Percentiles rank a stretch among this genome's conserved stretches.
phyloP scores from a whole-genome alignment of 1,284 basidiomycete species.

The Leccinum subfulvum region DNA sequence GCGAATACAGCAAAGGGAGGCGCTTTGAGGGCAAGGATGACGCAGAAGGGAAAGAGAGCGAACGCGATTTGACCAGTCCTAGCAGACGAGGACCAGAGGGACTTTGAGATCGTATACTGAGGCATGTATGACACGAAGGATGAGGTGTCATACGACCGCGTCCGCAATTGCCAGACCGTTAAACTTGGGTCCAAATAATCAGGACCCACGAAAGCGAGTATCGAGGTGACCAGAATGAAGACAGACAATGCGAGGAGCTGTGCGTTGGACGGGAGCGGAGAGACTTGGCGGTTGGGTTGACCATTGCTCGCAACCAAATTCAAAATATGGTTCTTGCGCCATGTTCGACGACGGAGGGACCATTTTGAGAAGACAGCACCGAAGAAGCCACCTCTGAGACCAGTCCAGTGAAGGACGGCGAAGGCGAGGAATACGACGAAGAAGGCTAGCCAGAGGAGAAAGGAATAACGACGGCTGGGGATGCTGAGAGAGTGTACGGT shows the following conservation, averaged over 20 bases:
- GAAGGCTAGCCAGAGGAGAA: slow-evolving; percentile 53
- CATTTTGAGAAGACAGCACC: slow-evolving; percentile 56
- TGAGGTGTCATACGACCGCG: slow-evolving; percentile 28
- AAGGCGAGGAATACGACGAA: slow-evolving; percentile 41
- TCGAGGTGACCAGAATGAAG: slow-evolving; percentile 43
- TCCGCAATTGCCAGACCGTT: slow-evolving; percentile 42
- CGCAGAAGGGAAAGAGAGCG: slow-evolving; percentile 72
- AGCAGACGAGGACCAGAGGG: slow-evolving; percentile 76
- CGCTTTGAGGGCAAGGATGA: slow-evolving; percentile 79
- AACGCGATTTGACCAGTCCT: slow-evolving; percentile 79
- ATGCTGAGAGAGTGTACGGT: slow-evolving; percentile 51
- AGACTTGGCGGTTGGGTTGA: slow-evolving; percentile 42
- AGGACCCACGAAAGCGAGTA: slow-evolving; percentile 61
- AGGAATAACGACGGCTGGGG: slow-evolving; percentile 54
- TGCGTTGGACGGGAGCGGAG: slow-evolving; percentile 60
- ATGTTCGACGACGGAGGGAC: slow-evolving; percentile 52
- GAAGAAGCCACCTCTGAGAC: slow-evolving; percentile 41
- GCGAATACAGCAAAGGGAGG: slow-evolving; percentile 81
- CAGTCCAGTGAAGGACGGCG: slow-evolving; percentile 41
- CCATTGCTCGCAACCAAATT: slow-evolving; percentile 19
- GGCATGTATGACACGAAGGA: slow-evolving; percentile 41
- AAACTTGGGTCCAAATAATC: slow-evolving; percentile 70
- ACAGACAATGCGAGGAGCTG: slow-evolving; percentile 49
- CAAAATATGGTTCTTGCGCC: slow-evolving; percentile 32
- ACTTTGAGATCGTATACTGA: slow-evolving; percentile 65